A percentile compares a stretch with the other conserved stretches of the same genome.
Conservation (phyloP, 106 monocot species). For the Acanthochlamys bracteata region DNA sequence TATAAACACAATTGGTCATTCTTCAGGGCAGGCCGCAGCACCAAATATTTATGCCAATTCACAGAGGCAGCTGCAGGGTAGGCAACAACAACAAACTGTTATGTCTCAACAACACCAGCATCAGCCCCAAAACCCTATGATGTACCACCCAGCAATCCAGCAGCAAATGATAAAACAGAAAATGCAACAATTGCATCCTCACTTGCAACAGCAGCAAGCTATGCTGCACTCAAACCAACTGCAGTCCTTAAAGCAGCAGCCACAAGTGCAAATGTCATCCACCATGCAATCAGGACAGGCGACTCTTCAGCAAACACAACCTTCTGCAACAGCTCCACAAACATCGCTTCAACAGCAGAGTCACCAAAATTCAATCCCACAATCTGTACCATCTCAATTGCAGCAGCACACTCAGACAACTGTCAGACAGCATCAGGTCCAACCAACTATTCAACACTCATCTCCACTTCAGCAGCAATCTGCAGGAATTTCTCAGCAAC, state of each 20-base stretch:
- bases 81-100: conserved; percentile 21
- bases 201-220: conserved; percentile 54
- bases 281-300: conserved; percentile 35
- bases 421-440: conserved; percentile 47
- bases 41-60: conserved; percentile 52
- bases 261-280: conserved; percentile 55
- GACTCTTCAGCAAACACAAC: conserved; percentile 40
- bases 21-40: conserved; percentile 24
- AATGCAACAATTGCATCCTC: conserved; percentile 36
- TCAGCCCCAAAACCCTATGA: conserved; percentile 37
- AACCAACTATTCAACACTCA: conserved; percentile 32
- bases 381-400: conserved; percentile 34
- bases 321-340: conserved; percentile 26
- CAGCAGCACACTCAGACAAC: conserved; percentile 42
- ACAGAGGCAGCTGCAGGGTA: conserved; percentile 54
- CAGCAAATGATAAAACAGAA: conserved; percentile 43
- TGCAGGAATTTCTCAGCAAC: conserved; percentile 31
- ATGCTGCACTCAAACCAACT: conserved; percentile 39
- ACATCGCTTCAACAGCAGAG: conserved; percentile 53
- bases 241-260: conserved; percentile 30
- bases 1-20: conserved; percentile 30
- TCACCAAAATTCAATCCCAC: conserved; percentile 52
- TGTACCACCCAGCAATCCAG: conserved; percentile 52
- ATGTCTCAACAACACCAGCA: conserved; percentile 32
- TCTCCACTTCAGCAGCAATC: conserved; percentile 44